Evolutionary conservation across 106 monocot genomes (phyloP), one percentile per base, ranked within the genome.

Genomic region (Dendrobium chrysotoxum): DNA sequence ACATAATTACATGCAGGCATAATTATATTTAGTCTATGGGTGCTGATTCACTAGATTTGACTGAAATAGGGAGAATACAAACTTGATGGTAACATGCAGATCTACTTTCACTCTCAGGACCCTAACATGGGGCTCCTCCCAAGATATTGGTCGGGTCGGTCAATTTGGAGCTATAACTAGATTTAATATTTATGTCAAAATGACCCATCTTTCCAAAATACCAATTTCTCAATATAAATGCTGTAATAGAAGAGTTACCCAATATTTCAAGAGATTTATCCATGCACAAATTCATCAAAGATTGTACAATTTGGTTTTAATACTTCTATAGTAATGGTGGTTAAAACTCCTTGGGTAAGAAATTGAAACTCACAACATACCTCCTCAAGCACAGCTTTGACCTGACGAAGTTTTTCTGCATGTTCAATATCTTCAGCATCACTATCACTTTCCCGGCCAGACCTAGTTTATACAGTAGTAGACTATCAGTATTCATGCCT

Each of bases 301-400:
- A 35, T 35, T 35, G 35, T 35, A 35, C 35, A 35, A 35, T 35
- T 35, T 70, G 70, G 70, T 12, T 35, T 35, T 30, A 66, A 21
- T 65, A 65, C 5, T 35, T 35, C 31, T 38, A 70, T 12, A 15
- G 35, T n/a, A 1, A 31, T 31, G 35, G 35, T 12, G 3, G 3
- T 42, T 8, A 18, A 21, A 41, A 40, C 13, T 21, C 28, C 39
- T 74, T 21, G 38, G 35, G 16, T 74, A 74, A 40, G 40, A 74
- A 74, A 40, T 40, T 23, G 18, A 74, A 5, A 41, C n/a, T 42
- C 15, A 74, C 53, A 75, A 71, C 77, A 70, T 88, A 95, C 94
- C 94, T 95, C 94, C 79, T 95, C 94, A 81, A 95, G 94, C 38
- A 95, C 94, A 40, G 92, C 88, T 87, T 95, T 95, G 46, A 95